Evolutionary conservation across 768 basidiomycete species (phyloP).

Genomic region (Trametes villosa): DNA sequence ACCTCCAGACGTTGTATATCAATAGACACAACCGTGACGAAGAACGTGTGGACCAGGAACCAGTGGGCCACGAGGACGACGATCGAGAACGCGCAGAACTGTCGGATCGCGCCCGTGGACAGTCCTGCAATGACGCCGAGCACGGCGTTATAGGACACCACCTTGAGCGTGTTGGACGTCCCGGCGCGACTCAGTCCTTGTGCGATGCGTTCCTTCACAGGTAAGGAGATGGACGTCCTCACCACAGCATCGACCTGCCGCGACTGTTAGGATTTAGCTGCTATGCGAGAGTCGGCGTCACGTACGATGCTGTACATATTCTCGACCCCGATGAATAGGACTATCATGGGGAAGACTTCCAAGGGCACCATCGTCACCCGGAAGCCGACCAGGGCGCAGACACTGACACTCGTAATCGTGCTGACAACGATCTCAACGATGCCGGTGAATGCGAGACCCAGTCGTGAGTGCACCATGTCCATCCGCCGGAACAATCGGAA

Average conservation of each 20-base stretch:
- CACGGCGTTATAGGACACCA: constrained; percentile 82
- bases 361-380: constrained; percentile 89
- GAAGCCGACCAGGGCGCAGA: constrained; percentile 89
- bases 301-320: constrained; percentile 95
- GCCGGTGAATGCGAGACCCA: constrained; percentile 92
- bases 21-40: constrained; percentile 91
- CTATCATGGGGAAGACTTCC: constrained; percentile 90
- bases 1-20: constrained; percentile 94
- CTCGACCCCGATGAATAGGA: constrained; percentile 94
- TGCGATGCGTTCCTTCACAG: constrained; percentile 91
- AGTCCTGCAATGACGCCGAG: constrained; percentile 77
- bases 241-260: constrained; percentile 81
- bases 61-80: constrained; percentile 96
- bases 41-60: constrained; percentile 97
- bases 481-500: constrained; percentile 75
- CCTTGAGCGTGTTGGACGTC: constrained; percentile 90
- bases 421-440: constrained; percentile 90
- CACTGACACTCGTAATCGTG: constrained; percentile 91
- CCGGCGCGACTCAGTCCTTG: constrained; percentile 89
- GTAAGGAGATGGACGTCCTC: constrained; percentile 80
- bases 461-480: constrained; percentile 85
- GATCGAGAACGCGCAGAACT: constrained; percentile 92
- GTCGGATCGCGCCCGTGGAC: constrained; percentile 79
- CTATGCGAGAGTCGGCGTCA: constrained; percentile 5
- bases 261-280: constrained; percentile 29